Conservation (phyloP, 495 filamentous ascomycete species). For the Aspergillus sclerotioniger region DNA sequence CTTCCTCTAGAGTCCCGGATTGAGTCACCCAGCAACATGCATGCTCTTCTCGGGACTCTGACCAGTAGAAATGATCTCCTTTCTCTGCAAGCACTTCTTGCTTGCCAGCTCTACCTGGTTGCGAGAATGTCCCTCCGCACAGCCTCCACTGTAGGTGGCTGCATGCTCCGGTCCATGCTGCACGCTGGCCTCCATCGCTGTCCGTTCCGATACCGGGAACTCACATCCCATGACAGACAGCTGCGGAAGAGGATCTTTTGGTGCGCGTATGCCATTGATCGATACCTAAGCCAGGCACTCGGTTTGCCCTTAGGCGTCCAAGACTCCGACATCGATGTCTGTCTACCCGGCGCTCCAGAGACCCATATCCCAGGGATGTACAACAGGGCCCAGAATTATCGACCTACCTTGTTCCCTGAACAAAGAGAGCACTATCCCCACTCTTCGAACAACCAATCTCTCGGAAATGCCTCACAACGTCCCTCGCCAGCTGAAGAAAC, state of each 20-base stretch:
- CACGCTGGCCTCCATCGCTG: conserved; percentile 44
- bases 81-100: conserved; percentile 39
- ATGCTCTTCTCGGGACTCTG: conserved; percentile 27
- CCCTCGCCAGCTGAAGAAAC: conserved; percentile 11
- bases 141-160: conserved; percentile 40
- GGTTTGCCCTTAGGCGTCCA: conserved; percentile 45
- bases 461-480: background rate
- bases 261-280: conserved; percentile 50
- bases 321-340: conserved; percentile 44
- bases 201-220: conserved; percentile 41
- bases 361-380: conserved; percentile 25
- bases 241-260: conserved; percentile 49
- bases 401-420: background rate
- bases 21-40: conserved; percentile 28
- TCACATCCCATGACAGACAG: conserved; percentile 40
- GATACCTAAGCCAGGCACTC: conserved; percentile 48
- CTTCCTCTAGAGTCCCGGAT: conserved; percentile 30
- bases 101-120: conserved; percentile 38
- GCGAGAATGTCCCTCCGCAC: conserved; percentile 39
- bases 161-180: conserved; percentile 39
- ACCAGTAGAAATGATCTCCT: conserved; percentile 35
- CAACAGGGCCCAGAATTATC: conserved; percentile 1
- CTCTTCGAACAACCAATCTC: background rate
- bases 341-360: conserved; percentile 32
- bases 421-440: background rate